A percentile compares a stretch with the other conserved stretches of the same genome.
phyloP scores from a whole-genome alignment of 441 rosid genomes.

The Gossypium lobatum region DNA sequence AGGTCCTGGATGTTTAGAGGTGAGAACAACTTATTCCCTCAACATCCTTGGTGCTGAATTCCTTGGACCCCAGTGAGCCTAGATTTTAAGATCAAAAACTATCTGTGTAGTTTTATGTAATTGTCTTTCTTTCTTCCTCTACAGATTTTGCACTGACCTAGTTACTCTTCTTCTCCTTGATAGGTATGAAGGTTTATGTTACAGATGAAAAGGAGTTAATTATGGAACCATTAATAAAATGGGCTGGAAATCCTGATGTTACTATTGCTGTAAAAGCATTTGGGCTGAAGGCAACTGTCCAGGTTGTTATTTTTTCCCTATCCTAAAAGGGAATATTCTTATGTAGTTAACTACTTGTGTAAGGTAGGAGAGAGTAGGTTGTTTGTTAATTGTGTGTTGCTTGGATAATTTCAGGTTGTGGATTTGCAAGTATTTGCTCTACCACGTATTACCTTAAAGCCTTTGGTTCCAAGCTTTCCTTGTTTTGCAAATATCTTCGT shows the following conservation, averaged over 20 bases:
- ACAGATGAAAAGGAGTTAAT: conserved; percentile 97
- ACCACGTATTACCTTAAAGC: conserved; percentile 94
- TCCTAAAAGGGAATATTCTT: not conserved
- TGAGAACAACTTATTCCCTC: not conserved
- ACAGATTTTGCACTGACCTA: not conserved
- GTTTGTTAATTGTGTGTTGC: conserved; percentile 14
- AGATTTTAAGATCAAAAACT: not conserved
- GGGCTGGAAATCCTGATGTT: conserved; percentile 90
- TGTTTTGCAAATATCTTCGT: conserved; percentile 84
- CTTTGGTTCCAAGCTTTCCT: conserved; percentile 90
- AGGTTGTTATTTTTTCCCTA: conserved; percentile 42
- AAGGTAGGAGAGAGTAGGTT: not conserved
- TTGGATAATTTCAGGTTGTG: conserved; percentile 45
- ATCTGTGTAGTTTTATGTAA: not conserved
- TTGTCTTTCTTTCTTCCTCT: not conserved
- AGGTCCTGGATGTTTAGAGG: not conserved
- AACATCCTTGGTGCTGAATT: not conserved
- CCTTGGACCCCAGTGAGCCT: not conserved
- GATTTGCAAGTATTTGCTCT: conserved; percentile 86
- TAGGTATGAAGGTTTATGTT: conserved; percentile 93
- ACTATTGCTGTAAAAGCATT: conserved; percentile 74
- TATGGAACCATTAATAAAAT: conserved; percentile 89
- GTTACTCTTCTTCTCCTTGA: conserved; percentile 8
- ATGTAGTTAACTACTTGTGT: not conserved
- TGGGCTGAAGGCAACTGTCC: conserved; percentile 88